phyloP scores from a whole-genome alignment of 1,284 basidiomycete species.

The Athelia sp. region DNA sequence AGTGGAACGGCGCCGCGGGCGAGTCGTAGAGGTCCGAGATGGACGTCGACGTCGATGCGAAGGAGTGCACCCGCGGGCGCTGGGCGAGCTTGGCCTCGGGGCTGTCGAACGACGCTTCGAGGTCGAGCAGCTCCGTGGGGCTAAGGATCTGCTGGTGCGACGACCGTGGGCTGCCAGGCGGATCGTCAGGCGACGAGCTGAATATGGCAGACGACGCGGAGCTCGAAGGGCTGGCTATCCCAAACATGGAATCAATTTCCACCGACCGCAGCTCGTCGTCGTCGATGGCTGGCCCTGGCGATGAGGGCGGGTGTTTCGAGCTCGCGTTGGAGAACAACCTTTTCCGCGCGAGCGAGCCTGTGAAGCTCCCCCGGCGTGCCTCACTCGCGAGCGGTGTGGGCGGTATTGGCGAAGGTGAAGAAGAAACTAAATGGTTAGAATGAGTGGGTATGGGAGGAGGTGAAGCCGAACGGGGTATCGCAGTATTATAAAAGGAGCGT shows the following conservation, averaged over 20 bases:
- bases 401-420: conserved; percentile 25
- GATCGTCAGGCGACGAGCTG: conserved; percentile 21
- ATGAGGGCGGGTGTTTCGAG: conserved; percentile 44
- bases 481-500: conserved; percentile 41
- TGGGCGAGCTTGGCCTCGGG: conserved; percentile 18
- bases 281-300: conserved; percentile 31
- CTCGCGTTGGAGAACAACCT: conserved; percentile 60
- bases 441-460: conserved; percentile 21
- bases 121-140: conserved; percentile 54
- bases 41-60: conserved; percentile 29
- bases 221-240: no score
- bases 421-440: no score
- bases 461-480: conserved; percentile 19
- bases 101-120: conserved; percentile 44
- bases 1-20: conserved; percentile 1
- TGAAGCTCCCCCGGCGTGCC: conserved; percentile 4
- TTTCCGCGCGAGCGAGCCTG: conserved; percentile 34
- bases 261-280: conserved; percentile 50
- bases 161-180: conserved; percentile 27
- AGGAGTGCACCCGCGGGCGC: conserved; percentile 28
- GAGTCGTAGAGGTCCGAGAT: conserved; percentile 5
- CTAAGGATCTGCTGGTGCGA: conserved; percentile 54
- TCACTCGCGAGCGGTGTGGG: neutral
- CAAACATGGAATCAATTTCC: conserved; percentile 28
- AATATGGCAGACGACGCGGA: neutral